phyloP scores from a whole-genome alignment of 2,329 filamentous ascomycete species.

The Sphaceloma murrayae region DNA sequence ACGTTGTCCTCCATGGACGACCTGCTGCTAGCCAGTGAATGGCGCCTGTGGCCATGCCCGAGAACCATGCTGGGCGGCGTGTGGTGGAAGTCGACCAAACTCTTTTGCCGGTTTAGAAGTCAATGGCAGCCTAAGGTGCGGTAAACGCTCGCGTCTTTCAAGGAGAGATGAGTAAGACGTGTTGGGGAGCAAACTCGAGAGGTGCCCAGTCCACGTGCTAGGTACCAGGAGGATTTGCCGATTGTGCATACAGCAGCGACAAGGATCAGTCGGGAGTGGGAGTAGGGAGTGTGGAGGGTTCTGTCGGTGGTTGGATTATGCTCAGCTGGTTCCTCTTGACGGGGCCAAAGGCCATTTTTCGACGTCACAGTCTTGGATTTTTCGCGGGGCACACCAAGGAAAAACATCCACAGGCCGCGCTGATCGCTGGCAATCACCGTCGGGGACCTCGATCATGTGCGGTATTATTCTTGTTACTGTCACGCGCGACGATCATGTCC shows the following conservation, averaged over 20 bases:
- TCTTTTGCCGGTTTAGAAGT: neutral
- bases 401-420: too few relatives aligned
- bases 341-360: neutral
- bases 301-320: too few relatives aligned
- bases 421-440: neutral
- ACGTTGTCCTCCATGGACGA: conserved; percentile 35
- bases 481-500: neutral
- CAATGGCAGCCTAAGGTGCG: conserved; percentile 14
- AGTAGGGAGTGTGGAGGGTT: too few relatives aligned
- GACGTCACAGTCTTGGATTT: neutral
- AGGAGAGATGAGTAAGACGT: neutral
- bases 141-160: conserved; percentile 10
- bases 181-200: neutral
- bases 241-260: conserved; percentile 7
- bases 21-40: conserved; percentile 36
- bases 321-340: neutral
- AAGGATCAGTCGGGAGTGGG: conserved; percentile 10
- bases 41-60: conserved; percentile 39
- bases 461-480: neutral
- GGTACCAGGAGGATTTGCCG: conserved; percentile 14
- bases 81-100: neutral
- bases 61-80: conserved; percentile 35
- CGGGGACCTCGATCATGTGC: neutral
- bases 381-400: too few relatives aligned
- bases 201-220: conserved; percentile 13